Base-by-base conservation (phyloP, 2,329 filamentous ascomycete species). In the Aspergillus sp. region DNA sequence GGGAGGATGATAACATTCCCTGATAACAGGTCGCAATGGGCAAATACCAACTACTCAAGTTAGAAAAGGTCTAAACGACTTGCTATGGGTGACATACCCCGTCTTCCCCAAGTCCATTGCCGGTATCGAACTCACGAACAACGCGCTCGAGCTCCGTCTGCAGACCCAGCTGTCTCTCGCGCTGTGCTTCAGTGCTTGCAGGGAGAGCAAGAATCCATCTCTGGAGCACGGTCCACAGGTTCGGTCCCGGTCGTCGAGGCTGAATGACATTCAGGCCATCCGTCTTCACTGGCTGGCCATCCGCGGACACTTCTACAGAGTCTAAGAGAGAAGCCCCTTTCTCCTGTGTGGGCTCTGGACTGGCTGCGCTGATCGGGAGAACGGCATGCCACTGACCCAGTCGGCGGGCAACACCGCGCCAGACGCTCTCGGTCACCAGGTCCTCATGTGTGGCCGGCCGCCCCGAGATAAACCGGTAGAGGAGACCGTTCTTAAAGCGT, bases 201-300 rank as follows among this genome's bases (percentile, higher is more conserved):
- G 95, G 93, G 62, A 99, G 81, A 40, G 91, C 93, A 65, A 88
- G 79, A 57, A 97, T 91, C 95, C 95, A 99, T 77, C 93, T 96
- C 73, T 96, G 91, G 84, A 97, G 90, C 35, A 96, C 92, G 6
- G 90, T 91, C 95, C 95, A 99, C 56, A 96, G 79, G 73, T 96
- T 97, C 17, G 92, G 90, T n/a, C 85, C 81, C 5, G 87, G 87
- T 70, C 88, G 91, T 60, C 85, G 85, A 46, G 86, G 86, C 21
- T 85, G 85, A 45, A 84, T 79, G 59, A 59, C 37, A 4, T 60
- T 25, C 23, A 67, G 49, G 52, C 63, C 58, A n/a, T 63, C 58
- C 31, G 54, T 45, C 60, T 65, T 55, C 47, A 39, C 43, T 52
- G 52, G 48, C 57, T 57, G 25, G 59, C 58, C 52, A 25, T 66